Evolutionary conservation across 169 alveolate genomes (phyloP), one percentile per base, ranked within the genome.

Genomic region (Cryptosporidium meleagridis): DNA sequence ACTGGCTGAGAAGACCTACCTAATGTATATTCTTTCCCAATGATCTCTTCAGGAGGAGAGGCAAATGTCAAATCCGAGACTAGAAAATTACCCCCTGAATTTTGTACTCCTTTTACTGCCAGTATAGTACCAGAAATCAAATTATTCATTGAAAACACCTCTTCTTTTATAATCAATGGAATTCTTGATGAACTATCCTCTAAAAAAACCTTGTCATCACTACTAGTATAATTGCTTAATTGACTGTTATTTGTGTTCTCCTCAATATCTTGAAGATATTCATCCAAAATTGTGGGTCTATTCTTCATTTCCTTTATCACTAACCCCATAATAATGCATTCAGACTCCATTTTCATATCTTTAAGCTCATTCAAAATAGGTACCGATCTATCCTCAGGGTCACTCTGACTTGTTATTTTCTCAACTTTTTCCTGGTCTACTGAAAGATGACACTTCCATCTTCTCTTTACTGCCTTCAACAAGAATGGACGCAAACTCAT

Each of bases 151-250:
- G 86, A 75, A 26, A 71, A 33, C 1, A 70, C 29, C 10, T 7
- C 33, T 33, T 59, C 55, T 10, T 55, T 41, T n/a, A 35, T 9
- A 51, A 55, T 26, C 12, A 80, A 62, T 8, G 80, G 75, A 21
- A 80, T 39, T 23, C 89, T 59, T 23, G 89, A 80, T 18, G 75
- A 80, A 29, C 80, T 80, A 23, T 80, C 89, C 35, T 80, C 89
- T 44, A 80, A 2, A 62, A 62, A 80, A n/a, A 65, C n/a, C 29
- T 48, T 61, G 44, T 80, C 89, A 26, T 44, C 52, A 41, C 33
- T 48, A 65, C 89, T 80, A 3, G 37, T 62, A 62, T 62, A 80
- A 48, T 80, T 67, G 14, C 18, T 31, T 41, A 26, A 26, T 41
- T 61, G 39, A 9, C 37, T 62, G 21, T 21, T 35, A n/a, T 44